phyloP scores from a whole-genome alignment of 1,139 yeast genomes.

The Geotrichum phurueaensis region DNA sequence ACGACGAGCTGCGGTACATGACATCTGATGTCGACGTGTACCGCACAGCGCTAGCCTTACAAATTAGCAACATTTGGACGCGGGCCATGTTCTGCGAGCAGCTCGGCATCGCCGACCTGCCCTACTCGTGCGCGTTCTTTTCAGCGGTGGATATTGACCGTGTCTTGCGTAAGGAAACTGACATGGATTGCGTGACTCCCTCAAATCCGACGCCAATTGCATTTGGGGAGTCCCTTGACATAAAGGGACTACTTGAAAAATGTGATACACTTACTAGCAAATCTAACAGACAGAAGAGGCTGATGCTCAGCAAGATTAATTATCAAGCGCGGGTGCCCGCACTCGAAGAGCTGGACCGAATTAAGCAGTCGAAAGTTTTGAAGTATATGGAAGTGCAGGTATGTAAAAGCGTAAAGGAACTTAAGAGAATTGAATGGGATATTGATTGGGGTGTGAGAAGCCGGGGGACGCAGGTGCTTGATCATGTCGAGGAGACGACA shows the following conservation, averaged over 20 bases:
- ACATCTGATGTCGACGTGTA: slow-evolving; percentile 68
- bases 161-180: slow-evolving; percentile 83
- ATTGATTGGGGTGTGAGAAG: neutral
- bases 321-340: neutral
- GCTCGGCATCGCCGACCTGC: slow-evolving; percentile 80
- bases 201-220: slow-evolving; percentile 68
- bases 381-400: neutral
- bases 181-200: slow-evolving; percentile 83
- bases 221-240: slow-evolving; percentile 73
- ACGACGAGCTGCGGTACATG: slow-evolving; percentile 86
- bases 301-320: neutral
- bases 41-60: slow-evolving; percentile 74
- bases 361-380: neutral
- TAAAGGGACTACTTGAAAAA: slow-evolving; percentile 45
- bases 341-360: neutral
- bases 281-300: neutral
- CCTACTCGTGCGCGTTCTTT: slow-evolving; percentile 93
- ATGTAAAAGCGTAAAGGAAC: neutral
- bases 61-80: slow-evolving; percentile 90
- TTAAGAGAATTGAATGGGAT: neutral
- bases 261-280: slow-evolving; percentile 19
- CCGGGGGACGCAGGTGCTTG: neutral
- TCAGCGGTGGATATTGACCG: slow-evolving; percentile 89
- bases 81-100: slow-evolving; percentile 93
- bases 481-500: neutral